Conservation (phyloP, 2,329 filamentous ascomycete genomes). For the Pseudohalonectria lignicola region DNA sequence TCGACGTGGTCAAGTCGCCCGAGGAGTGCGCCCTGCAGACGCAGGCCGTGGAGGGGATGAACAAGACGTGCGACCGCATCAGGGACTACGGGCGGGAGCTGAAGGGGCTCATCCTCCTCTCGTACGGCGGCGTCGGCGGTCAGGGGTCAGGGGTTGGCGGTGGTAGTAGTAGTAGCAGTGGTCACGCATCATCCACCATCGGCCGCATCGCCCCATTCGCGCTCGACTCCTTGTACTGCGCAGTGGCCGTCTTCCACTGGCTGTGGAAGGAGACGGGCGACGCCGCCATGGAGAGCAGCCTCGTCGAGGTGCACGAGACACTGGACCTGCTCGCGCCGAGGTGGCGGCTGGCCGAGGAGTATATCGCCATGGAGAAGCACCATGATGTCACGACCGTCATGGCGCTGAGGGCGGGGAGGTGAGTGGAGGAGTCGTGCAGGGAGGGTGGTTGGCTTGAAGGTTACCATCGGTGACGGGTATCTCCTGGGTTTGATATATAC, state of each 20-base stretch:
- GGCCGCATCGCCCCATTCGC: slow-evolving; percentile 20
- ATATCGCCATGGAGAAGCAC: slow-evolving; percentile 21
- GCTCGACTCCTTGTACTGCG: slow-evolving; percentile 25
- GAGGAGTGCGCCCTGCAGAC: slow-evolving; percentile 19
- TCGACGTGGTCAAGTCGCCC: slow-evolving; percentile 19
- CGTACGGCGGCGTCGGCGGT: neutral
- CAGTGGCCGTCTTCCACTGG: slow-evolving; percentile 24
- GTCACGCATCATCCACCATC: slow-evolving; percentile 6
- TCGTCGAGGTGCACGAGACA: slow-evolving; percentile 17
- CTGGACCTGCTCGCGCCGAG: slow-evolving; percentile 16
- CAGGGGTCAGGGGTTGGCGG: neutral
- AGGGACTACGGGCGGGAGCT: slow-evolving; percentile 16
- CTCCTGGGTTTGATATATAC: too few species aligned
- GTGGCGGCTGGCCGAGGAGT: slow-evolving; percentile 25
- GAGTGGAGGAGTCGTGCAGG: too few species aligned
- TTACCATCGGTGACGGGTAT: too few species aligned
- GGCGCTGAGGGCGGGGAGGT: slow-evolving; percentile 4
- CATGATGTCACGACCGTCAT: slow-evolving; percentile 19
- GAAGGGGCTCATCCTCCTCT: too few species aligned
- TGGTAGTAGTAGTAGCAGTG: neutral
- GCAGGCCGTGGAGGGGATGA: slow-evolving; percentile 20
- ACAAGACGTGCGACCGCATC: slow-evolving; percentile 15
- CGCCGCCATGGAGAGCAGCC: slow-evolving; percentile 13
- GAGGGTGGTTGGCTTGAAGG: too few species aligned
- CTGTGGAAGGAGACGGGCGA: slow-evolving; percentile 23